Evolutionary conservation across 2,329 filamentous ascomycete genomes (phyloP).

Genomic region (Podosphaera xanthii): DNA sequence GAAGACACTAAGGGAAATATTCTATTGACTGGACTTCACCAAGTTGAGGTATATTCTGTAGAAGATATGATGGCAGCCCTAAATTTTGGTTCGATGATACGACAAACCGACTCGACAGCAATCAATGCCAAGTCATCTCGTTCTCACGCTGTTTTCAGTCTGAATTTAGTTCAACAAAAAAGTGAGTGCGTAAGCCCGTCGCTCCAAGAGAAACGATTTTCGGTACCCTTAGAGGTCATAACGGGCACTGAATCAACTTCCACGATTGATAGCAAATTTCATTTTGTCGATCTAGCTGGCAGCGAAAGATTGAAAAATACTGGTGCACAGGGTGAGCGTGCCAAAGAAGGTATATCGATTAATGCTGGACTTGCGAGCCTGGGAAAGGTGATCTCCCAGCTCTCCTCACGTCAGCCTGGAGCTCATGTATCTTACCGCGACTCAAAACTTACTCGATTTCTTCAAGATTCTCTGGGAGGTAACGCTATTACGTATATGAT

Average conservation of each 20-base stretch:
- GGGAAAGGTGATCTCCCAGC: constrained; percentile 93
- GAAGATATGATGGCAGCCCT: constrained; percentile 78
- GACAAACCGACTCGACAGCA: constrained; percentile 89
- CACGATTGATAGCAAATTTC: constrained; percentile 90
- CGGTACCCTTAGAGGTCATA: constrained; percentile 64
- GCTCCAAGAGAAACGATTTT: constrained; percentile 59
- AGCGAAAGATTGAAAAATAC: constrained; percentile 96
- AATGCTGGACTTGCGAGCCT: constrained; percentile 86
- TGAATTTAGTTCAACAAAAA: constrained; percentile 80
- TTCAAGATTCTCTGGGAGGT: constrained; percentile 89
- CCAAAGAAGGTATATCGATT: constrained; percentile 92
- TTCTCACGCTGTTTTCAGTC: constrained; percentile 88
- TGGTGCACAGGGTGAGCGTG: constrained; percentile 78
- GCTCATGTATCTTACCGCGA: constrained; percentile 94
- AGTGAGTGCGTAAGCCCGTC: constrained; percentile 28
- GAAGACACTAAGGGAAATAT: constrained; percentile 92
- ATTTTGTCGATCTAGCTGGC: constrained; percentile 93
- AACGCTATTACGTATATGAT: constrained; percentile 99
- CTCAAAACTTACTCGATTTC: constrained; percentile 80
- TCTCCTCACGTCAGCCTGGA: constrained; percentile 70
- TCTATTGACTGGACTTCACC: constrained; percentile 68
- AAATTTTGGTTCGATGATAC: constrained; percentile 79
- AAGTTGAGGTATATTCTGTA: constrained; percentile 72
- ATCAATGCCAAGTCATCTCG: constrained; percentile 96
- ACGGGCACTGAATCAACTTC: constrained; percentile 45